Evolutionary conservation across 169 alveolate species (phyloP).

Genomic region (Cryptosporidium canis): DNA sequence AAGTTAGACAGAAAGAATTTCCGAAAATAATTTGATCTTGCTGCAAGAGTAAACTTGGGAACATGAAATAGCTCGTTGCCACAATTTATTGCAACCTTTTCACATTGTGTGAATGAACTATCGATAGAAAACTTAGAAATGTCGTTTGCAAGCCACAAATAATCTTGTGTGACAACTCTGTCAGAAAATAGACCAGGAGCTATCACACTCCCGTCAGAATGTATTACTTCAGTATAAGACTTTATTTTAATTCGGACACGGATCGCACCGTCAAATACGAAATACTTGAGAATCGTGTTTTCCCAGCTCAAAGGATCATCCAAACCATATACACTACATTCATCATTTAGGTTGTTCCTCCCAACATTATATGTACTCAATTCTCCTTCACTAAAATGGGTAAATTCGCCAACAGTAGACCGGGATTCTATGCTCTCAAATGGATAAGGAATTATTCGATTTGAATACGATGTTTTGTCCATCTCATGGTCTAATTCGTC

Average conservation of each 20-base stretch:
- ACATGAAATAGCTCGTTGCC: constrained; percentile 29
- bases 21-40: constrained; percentile 38
- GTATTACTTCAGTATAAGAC: constrained; percentile 2
- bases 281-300: constrained; percentile 25
- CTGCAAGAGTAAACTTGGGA: constrained; percentile 64
- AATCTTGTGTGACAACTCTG: constrained; percentile 2
- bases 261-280: constrained; percentile 18
- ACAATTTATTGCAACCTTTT: constrained; percentile 48
- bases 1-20: constrained; percentile 34
- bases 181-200: neutral
- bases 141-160: constrained; percentile 57
- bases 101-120: neutral
- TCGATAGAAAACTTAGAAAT: constrained; percentile 22
- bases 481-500: neutral
- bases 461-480: neutral
- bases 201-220: constrained; percentile 24
- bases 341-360: neutral
- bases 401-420: neutral
- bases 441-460: neutral
- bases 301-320: constrained; percentile 23
- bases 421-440: constrained; percentile 17
- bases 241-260: constrained; percentile 14
- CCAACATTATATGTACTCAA: neutral
- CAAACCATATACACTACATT: neutral
- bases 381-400: constrained; percentile 1